Base-by-base conservation (phyloP, 2,329 filamentous ascomycete genomes). In the Fusarium tuaranense region DNA sequence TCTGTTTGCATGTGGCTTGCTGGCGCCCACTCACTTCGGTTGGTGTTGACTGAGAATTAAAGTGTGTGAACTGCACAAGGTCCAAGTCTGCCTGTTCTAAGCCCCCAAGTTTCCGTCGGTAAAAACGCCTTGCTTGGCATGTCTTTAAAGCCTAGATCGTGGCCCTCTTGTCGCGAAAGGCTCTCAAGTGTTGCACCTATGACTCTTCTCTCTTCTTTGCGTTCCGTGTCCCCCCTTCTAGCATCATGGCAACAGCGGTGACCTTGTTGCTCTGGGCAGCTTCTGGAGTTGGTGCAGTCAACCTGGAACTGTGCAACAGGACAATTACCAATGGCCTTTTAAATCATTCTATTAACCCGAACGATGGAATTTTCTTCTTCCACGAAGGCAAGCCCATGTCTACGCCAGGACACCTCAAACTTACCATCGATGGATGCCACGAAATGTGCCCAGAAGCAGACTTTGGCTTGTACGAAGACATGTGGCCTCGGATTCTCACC, bases 351-450 rank as follows among this genome's bases (percentile, higher is more conserved):
- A 55, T 64, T 9, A 20, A 22, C 5, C 25, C 34, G 5, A 7
- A 64, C 18, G 22, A 32, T 16, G 5, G 7, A 6, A 64, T 64
- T 22, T 64, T 64, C 34, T 32, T 38, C 25, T 13, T 9, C n/a
- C 32, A 64, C 14, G 13, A 25, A 27, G 20, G 16, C 16, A 16
- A 8, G 3, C 39, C 53, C 36, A 57, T 55, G 62, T 64, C 62
- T 9, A 13, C 41, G 9, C 46, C 4, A 1, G 14, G 25, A 9
- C 34, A 57, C 14, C 22, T 64, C 25, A 36, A 32, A 3, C 62
- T 73, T 5, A 81, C 25, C 60, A 83, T 78, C 71, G 78, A 87
- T 2, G 82, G 81, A 16, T 67, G 67, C 20, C 18, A 34, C 4
- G 30, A 61, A 16, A 57, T 39, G 12, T 67, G 68, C n/a, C 63